Evolutionary conservation across 805 yeast species (phyloP), one percentile per base, ranked within the genome.

Genomic region (Hanseniaspora clermontiae): DNA sequence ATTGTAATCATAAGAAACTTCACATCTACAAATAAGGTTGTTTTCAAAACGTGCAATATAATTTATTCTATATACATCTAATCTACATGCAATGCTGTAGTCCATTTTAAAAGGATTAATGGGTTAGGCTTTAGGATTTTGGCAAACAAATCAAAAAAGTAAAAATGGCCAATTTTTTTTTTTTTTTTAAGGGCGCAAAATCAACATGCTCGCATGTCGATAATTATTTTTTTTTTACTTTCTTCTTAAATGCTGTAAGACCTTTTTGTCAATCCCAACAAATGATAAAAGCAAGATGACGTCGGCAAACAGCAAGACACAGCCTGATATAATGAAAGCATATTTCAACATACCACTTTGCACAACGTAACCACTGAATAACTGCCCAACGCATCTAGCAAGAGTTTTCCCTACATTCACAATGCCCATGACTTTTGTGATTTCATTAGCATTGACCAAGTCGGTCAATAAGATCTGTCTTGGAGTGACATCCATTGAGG

Each of bases 401-500:
- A 86, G 75, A 1, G 96, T 90, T 67, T 88, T 87, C 29, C 84
- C 88, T 40, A 89, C 81, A 64, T 88, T 89, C 10, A 89, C 95
- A 1, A 85, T 73, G 1, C 96, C 96, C 81, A 89, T 76, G 1
- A 84, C 89, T 61, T 75, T 78, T 2, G 95, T 81, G 49, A 90
- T 71, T 50, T 87, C 93, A 11, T 73, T 68, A 12, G 77, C 75
- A 15, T 76, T 74, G 42, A 89, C 80, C 20, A 87, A 72, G 2
- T 85, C 75, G 0, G 95, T 82, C 51, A 89, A 69, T 43, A 89
- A 72, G 9, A 88, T 79, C 68, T 88, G 96, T 52, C 97, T 77
- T 7, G 96, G 96, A 2, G 88, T 93, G 32, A 88, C 95, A 66
- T 89, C 97, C 90, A 89, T 87, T 1, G 90, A 80, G 1, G 82